A percentile compares a stretch with the other conserved stretches of the same genome.
These are phyloP conservation scores for Aureobasidium sp. DNA, from an alignment of 2,329 filamentous ascomycete species.

Conservation along the genomic window DNA sequence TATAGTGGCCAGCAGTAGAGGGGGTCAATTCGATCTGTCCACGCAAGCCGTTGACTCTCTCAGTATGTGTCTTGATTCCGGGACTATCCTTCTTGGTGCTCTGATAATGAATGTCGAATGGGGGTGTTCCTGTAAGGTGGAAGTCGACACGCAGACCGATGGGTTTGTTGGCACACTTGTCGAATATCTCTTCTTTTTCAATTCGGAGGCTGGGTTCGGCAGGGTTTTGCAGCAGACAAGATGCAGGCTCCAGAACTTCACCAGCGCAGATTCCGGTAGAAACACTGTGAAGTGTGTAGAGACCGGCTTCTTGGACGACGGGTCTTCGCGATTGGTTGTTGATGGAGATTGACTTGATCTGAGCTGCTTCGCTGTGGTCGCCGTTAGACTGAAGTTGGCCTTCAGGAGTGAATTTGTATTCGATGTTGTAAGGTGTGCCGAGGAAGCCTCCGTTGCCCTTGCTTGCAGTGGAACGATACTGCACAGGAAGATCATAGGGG, in stretches of 20 bases:
- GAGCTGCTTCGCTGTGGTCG: slow-evolving; percentile 55
- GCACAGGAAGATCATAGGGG: slow-evolving; percentile 58
- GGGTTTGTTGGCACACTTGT: slow-evolving; percentile 90
- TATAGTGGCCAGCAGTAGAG: slow-evolving; percentile 70
- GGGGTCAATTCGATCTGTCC: slow-evolving; percentile 81
- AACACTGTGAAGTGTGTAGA: slow-evolving; percentile 77
- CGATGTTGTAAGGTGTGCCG: slow-evolving; percentile 61
- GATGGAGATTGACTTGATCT: slow-evolving; percentile 50
- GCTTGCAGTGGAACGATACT: slow-evolving; percentile 48
- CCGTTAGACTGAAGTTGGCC: slow-evolving; percentile 59
- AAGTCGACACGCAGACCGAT: slow-evolving; percentile 83
- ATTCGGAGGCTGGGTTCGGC: slow-evolving; percentile 73
- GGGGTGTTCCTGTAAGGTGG: slow-evolving; percentile 84
- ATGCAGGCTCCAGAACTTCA: slow-evolving; percentile 85
- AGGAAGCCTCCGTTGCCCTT: slow-evolving; percentile 44
- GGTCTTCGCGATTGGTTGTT: slow-evolving; percentile 56
- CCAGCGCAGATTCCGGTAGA: slow-evolving; percentile 74
- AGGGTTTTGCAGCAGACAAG: slow-evolving; percentile 86
- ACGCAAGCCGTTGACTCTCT: slow-evolving; percentile 60
- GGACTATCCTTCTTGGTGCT: slow-evolving; percentile 53
- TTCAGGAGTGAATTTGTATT: slow-evolving; percentile 74
- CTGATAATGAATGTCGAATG: slow-evolving; percentile 75
- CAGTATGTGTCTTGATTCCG: slow-evolving; percentile 34
- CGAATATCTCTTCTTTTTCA: slow-evolving; percentile 70
- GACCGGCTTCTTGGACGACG: slow-evolving; percentile 63